These are phyloP conservation scores for Calonectria pseudoturangicola DNA, from an alignment of 2,329 filamentous ascomycete species.

Conservation along the genomic window DNA sequence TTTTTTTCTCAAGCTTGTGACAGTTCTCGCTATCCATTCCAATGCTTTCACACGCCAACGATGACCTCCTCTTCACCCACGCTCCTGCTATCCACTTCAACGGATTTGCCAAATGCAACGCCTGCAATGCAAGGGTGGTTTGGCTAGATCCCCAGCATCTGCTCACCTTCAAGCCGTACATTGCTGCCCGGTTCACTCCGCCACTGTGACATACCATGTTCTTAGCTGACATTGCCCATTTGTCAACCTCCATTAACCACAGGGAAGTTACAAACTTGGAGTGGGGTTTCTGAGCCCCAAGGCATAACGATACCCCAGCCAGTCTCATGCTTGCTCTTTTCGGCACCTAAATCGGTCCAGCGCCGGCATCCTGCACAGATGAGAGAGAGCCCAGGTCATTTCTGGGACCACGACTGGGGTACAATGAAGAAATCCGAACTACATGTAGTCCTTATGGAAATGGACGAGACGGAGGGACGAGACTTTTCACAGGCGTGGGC, in stretches of 20 bases:
- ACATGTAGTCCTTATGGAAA: slow-evolving; percentile 78
- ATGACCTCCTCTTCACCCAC: slow-evolving; percentile 74
- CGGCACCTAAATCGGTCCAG: slow-evolving; percentile 69
- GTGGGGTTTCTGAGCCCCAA: slow-evolving; percentile 66
- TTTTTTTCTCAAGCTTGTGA: neutral
- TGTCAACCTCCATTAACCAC: slow-evolving; percentile 73
- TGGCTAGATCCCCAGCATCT: slow-evolving; percentile 82
- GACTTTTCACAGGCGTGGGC: slow-evolving; percentile 73
- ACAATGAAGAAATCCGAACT: slow-evolving; percentile 80
- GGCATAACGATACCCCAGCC: slow-evolving; percentile 78
- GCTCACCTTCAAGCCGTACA: slow-evolving; percentile 74
- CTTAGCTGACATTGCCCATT: slow-evolving; percentile 82
- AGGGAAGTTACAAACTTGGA: slow-evolving; percentile 64
- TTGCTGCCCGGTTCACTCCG: slow-evolving; percentile 64
- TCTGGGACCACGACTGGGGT: slow-evolving; percentile 60
- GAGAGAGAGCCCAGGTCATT: slow-evolving; percentile 32
- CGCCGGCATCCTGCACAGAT: slow-evolving; percentile 64
- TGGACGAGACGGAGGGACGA: slow-evolving; percentile 68
- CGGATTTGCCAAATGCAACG: slow-evolving; percentile 80
- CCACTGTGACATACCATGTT: slow-evolving; percentile 83
- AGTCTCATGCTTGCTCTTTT: slow-evolving; percentile 69
- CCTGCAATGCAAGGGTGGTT: slow-evolving; percentile 87
- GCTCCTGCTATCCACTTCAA: slow-evolving; percentile 80
- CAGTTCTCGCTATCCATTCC: slow-evolving; percentile 77
- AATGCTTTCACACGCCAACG: slow-evolving; percentile 84